phyloP scores from a whole-genome alignment of 2,329 filamentous ascomycete genomes.

The Cadophora luteo-olivacea region DNA sequence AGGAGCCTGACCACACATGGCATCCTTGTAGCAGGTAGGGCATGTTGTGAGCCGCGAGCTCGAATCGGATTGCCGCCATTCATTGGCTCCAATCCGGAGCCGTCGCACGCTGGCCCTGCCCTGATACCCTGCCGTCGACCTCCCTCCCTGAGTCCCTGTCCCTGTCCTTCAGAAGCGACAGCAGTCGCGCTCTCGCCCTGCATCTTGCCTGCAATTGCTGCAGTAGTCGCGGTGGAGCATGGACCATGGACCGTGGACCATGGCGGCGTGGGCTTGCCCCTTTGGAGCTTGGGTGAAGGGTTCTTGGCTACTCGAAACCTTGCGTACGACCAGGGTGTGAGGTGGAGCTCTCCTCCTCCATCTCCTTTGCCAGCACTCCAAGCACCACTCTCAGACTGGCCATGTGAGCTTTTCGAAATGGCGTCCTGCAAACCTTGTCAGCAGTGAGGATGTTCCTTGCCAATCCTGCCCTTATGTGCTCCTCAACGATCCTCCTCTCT shows the following conservation, averaged over 20 bases:
- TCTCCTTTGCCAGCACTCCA: slow-evolving; percentile 28
- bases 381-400: slow-evolving; percentile 35
- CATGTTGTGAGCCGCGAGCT: slow-evolving; percentile 40
- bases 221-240: slow-evolving; percentile 21
- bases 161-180: slow-evolving; percentile 22
- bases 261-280: slow-evolving; percentile 25
- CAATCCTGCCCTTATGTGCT: slow-evolving; percentile 37
- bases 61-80: slow-evolving; percentile 39
- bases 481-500: slow-evolving; percentile 31
- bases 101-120: slow-evolving; percentile 30
- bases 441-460: slow-evolving; percentile 34
- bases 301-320: slow-evolving; percentile 29
- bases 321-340: slow-evolving; percentile 25
- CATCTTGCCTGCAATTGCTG: slow-evolving; percentile 27
- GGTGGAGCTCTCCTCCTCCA: slow-evolving; percentile 33
- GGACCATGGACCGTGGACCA: slow-evolving; percentile 23
- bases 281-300: slow-evolving; percentile 22
- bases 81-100: slow-evolving; percentile 32
- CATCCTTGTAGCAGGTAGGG: slow-evolving; percentile 28
- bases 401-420: slow-evolving; percentile 39
- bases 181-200: slow-evolving; percentile 10
- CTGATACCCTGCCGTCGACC: slow-evolving; percentile 26
- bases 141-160: too few species aligned
- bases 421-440: slow-evolving; percentile 37
- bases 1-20: slow-evolving; percentile 33